Conservation (phyloP, 164 flowering plant species). For the Tetrastigma voinierianum region DNA sequence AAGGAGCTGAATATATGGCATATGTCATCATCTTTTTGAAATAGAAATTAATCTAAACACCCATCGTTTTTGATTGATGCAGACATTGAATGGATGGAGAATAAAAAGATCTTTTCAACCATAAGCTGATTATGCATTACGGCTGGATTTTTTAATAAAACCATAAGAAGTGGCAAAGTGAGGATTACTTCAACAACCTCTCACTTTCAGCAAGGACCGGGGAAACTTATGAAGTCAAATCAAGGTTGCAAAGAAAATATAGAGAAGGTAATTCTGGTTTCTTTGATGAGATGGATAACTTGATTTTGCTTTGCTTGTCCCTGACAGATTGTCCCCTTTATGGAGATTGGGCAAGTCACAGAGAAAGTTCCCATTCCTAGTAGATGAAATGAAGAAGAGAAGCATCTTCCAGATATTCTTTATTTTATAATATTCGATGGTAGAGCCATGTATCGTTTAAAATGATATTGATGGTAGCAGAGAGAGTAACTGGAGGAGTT, state of each 20-base stretch:
- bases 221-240: slow-evolving; percentile 54
- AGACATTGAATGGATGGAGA: slow-evolving; percentile 87
- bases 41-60: too few species aligned
- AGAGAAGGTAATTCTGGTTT: slow-evolving; percentile 61
- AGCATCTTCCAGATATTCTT: slow-evolving; percentile 24
- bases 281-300: slow-evolving; percentile 54
- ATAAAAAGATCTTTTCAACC: slow-evolving; percentile 32
- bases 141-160: slow-evolving; percentile 64
- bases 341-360: slow-evolving; percentile 47
- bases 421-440: slow-evolving; percentile 51
- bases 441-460: slow-evolving; percentile 39
- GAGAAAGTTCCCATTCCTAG: slow-evolving; percentile 58
- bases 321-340: slow-evolving; percentile 46
- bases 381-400: slow-evolving; percentile 56
- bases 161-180: slow-evolving; percentile 55
- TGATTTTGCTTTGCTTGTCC: slow-evolving; percentile 25
- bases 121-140: slow-evolving; percentile 41
- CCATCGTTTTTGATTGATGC: slow-evolving; percentile 10
- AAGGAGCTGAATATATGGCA: too few species aligned
- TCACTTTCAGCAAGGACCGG: slow-evolving; percentile 27
- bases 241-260: slow-evolving; percentile 51
- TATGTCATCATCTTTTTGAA: too few species aligned
- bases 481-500: slow-evolving; percentile 53
- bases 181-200: slow-evolving; percentile 50
- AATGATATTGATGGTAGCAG: slow-evolving; percentile 55